Evolutionary conservation across 2,329 filamentous ascomycete genomes (phyloP).

Genomic region (Fusarium pininemorale): DNA sequence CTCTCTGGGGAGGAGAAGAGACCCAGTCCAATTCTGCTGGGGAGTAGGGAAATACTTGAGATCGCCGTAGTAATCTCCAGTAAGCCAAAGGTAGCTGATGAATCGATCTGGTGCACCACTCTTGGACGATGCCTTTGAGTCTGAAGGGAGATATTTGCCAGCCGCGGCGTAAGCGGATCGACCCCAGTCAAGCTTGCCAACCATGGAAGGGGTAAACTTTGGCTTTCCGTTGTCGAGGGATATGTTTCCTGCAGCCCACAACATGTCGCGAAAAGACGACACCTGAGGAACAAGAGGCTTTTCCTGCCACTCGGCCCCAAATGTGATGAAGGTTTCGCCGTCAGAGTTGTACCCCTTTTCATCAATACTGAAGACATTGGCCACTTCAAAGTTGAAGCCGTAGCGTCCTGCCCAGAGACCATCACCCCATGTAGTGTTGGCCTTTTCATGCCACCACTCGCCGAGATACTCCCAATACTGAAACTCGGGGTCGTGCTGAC

Average conservation of each 20-base stretch:
- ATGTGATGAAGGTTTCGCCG: slow-evolving; percentile 52
- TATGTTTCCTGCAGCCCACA: slow-evolving; percentile 52
- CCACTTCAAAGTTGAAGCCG: slow-evolving; percentile 58
- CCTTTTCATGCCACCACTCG: slow-evolving; percentile 49
- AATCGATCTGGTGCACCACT: slow-evolving; percentile 53
- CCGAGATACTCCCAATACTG: slow-evolving; percentile 41
- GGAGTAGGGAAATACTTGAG: slow-evolving; percentile 47
- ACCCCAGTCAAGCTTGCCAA: slow-evolving; percentile 53
- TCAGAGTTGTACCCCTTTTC: slow-evolving; percentile 50
- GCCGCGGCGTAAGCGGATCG: slow-evolving; percentile 54
- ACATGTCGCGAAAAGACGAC: slow-evolving; percentile 52
- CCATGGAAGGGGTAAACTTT: slow-evolving; percentile 53
- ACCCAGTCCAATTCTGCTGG: slow-evolving; percentile 56
- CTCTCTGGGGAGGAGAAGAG: slow-evolving; percentile 54
- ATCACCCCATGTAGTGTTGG: slow-evolving; percentile 48
- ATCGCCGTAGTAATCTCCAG: slow-evolving; percentile 53
- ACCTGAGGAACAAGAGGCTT: slow-evolving; percentile 51
- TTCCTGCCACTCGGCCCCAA: slow-evolving; percentile 56
- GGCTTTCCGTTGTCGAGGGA: slow-evolving; percentile 40
- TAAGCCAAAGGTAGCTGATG: slow-evolving; percentile 54
- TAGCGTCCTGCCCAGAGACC: slow-evolving; percentile 49
- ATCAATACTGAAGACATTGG: slow-evolving; percentile 53
- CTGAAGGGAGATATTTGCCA: slow-evolving; percentile 51
- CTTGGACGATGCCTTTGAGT: slow-evolving; percentile 49
- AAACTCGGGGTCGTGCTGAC: slow-evolving; percentile 36